These are phyloP conservation scores for Tolypocladium nubicola DNA, from an alignment of 2,329 filamentous ascomycete species.

Conservation along the genomic window DNA sequence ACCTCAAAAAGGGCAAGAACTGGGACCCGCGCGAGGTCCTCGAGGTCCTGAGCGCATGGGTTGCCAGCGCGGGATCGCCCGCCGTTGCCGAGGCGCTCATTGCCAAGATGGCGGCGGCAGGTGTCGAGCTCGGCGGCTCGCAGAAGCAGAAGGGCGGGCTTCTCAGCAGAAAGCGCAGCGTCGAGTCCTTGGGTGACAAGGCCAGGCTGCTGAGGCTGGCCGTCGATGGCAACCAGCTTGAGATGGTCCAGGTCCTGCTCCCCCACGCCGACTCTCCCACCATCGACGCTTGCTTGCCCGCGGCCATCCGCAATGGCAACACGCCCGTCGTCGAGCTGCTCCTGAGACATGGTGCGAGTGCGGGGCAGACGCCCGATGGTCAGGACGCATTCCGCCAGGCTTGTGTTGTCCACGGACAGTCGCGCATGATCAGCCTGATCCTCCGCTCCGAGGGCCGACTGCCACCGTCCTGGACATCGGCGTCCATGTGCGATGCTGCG, in stretches of 20 bases:
- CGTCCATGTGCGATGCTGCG: slow-evolving; percentile 40
- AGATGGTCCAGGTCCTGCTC: slow-evolving; percentile 43
- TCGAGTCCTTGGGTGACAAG: slow-evolving; percentile 36
- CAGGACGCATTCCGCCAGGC: slow-evolving; percentile 43
- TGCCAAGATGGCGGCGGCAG: slow-evolving; percentile 34
- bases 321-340: slow-evolving; percentile 34
- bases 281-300: slow-evolving; percentile 37
- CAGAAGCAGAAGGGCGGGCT: slow-evolving; percentile 37
- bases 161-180: slow-evolving; percentile 36
- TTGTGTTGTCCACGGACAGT: slow-evolving; percentile 33
- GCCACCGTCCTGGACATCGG: slow-evolving; percentile 29
- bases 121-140: slow-evolving; percentile 39
- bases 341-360: slow-evolving; percentile 39
- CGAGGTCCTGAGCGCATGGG: slow-evolving; percentile 37
- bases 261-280: slow-evolving; percentile 40
- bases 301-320: slow-evolving; percentile 35
- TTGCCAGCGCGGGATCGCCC: slow-evolving; percentile 37
- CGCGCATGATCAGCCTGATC: slow-evolving; percentile 35
- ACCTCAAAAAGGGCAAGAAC: slow-evolving; percentile 34
- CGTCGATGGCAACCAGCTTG: slow-evolving; percentile 35
- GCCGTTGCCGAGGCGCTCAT: slow-evolving; percentile 47
- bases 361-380: slow-evolving; percentile 34
- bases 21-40: slow-evolving; percentile 45
- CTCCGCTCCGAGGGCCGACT: slow-evolving; percentile 39
- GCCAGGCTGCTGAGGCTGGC: slow-evolving; percentile 40